Conservation (phyloP, 202 grass and related monocot genomes). For the Schoenoplectus tabernaemontani region DNA sequence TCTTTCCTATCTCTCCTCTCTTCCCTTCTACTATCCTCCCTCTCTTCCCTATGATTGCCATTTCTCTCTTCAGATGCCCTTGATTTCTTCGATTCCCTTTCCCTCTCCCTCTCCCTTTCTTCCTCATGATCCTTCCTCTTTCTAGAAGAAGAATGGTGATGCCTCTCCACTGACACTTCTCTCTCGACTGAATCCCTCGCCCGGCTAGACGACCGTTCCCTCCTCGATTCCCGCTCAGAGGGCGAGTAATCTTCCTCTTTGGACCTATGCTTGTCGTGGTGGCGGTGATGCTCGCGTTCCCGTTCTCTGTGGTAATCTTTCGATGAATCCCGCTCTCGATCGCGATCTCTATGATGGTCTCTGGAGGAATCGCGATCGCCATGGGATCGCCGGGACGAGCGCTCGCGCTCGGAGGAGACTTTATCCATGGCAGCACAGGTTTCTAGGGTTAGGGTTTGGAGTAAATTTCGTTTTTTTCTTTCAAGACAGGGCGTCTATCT, state of each 20-base stretch:
- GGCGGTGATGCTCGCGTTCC: conserved; percentile 21
- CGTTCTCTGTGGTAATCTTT: conserved; percentile 28
- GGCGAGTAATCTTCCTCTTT: conserved; percentile 28
- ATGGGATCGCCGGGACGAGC: conserved; percentile 38
- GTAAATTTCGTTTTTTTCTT: not conserved
- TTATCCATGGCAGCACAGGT: conserved; percentile 40
- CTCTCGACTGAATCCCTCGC: conserved; percentile 34
- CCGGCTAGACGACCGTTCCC: conserved; percentile 43
- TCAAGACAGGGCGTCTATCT: not conserved
- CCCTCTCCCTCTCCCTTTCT: too few relatives aligned
- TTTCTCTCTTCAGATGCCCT: conserved; percentile 10
- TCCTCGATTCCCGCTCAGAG: conserved; percentile 27
- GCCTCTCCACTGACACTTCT: conserved; percentile 35
- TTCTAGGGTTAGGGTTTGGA: conserved; percentile 34
- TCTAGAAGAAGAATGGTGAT: conserved; percentile 24
- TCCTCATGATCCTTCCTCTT: conserved; percentile 72
- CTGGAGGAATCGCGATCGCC: conserved; percentile 26
- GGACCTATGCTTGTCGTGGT: conserved; percentile 21
- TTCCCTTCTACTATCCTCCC: conserved; percentile 12
- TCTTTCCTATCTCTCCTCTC: conserved; percentile 26
- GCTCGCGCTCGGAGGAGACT: conserved; percentile 33
- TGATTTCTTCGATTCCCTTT: conserved; percentile 16
- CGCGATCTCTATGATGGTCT: conserved; percentile 28
- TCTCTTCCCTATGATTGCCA: conserved; percentile 3
- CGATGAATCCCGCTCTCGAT: conserved; percentile 27